Evolutionary conservation across 2,329 filamentous ascomycete species (phyloP), one percentile per base, ranked within the genome.

Genomic region (Lachnellula arida): DNA sequence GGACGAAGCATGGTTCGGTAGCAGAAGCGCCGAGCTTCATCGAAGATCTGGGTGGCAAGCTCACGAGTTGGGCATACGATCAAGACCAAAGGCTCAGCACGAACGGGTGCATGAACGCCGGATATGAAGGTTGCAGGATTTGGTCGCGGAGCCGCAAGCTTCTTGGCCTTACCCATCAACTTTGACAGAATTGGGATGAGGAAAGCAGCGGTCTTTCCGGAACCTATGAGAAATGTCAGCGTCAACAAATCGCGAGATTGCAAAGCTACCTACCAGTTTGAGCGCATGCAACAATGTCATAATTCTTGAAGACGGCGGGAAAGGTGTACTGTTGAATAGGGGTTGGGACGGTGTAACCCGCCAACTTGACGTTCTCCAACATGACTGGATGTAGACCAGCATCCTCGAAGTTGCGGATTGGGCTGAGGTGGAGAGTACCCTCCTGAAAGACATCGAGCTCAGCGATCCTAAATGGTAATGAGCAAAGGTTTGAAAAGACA

Each of bases 1-100:
- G 94, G 93, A 42, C 94, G 91, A 56, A 99, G 80, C 90, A 96
- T 96, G 3, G 89, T 91, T 1, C 94, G 86, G 67, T 99, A 99
- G 70, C 91, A 97, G 49, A 97, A 84, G 65, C 93, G 91, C 60
- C 94, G 88, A 25, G 90, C 86, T 70, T 97, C 93, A 60, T 96
- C 91, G 73, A 96, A 97, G 63, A 97, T 96, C 69, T 99, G 94
- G 2, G 91, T 88, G 0, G 91, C 91, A 5, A 99, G 75, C 77
- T 99, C 94, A 37, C 94, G 88, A 53, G 89, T 94, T 0, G 94
- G 94, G 11, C 84, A 87, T 22, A 99, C 81, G 53, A 99, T 80
- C 28, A 97, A 77, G 0, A 97, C 88, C 6, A 99, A 74, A 4
- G 94, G 94, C 76, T 97, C 92, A 7, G 91, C 93, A 44, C 83